Evolutionary conservation across 2,329 filamentous ascomycete genomes (phyloP).

Genomic region (Cladophialophora psammophila): DNA sequence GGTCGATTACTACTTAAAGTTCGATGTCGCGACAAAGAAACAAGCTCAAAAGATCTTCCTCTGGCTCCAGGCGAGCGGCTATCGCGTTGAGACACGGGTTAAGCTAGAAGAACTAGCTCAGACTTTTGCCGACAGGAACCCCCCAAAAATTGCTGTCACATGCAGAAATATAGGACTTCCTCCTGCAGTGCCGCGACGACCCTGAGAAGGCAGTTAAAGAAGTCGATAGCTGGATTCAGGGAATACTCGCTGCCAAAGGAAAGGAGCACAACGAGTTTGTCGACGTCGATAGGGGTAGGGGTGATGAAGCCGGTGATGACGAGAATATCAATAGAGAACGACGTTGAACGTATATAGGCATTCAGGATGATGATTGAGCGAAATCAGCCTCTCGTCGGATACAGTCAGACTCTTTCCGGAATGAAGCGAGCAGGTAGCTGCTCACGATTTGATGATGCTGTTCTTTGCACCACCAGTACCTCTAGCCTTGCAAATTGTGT

Average conservation of each 20-base stretch:
- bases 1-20: conserved; percentile 72
- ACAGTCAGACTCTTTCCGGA: neutral
- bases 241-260: neutral
- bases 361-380: neutral
- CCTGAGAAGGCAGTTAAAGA: conserved; percentile 64
- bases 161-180: conserved; percentile 70
- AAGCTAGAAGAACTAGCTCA: neutral
- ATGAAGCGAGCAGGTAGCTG: neutral
- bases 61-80: conserved; percentile 27
- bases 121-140: conserved; percentile 62
- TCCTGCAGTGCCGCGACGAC: conserved; percentile 68
- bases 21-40: conserved; percentile 47
- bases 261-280: neutral
- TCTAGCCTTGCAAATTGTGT: neutral
- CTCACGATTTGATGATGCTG: neutral
- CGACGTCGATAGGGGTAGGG: neutral
- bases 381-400: neutral
- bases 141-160: conserved; percentile 63
- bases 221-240: conserved; percentile 42
- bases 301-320: neutral
- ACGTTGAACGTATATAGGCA: neutral
- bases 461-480: neutral
- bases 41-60: conserved; percentile 41
- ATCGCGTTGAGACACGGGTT: conserved; percentile 33
- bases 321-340: neutral